These are phyloP conservation scores for Trichoderma endophyticum DNA, from an alignment of 2,329 filamentous ascomycete genomes.

Conservation along the genomic window DNA sequence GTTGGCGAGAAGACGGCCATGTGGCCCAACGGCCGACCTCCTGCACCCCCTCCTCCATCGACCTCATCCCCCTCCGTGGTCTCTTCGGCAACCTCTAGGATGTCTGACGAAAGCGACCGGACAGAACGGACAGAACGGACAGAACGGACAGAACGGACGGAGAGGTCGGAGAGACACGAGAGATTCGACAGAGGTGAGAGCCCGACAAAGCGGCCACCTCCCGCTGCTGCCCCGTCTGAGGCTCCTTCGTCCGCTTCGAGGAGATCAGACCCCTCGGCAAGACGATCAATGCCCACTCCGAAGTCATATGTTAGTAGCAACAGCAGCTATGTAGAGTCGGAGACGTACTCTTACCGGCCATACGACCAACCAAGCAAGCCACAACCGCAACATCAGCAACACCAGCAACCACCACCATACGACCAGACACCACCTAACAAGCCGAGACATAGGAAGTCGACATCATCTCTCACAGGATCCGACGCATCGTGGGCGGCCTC, in stretches of 20 bases:
- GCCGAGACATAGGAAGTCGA: slow-evolving; percentile 34
- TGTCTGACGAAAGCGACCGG: slow-evolving; percentile 1
- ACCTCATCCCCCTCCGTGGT: slow-evolving; percentile 5
- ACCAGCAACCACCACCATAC: slow-evolving; percentile 30
- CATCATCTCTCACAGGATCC: slow-evolving; percentile 66
- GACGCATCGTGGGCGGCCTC: slow-evolving; percentile 86
- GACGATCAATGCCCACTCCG: slow-evolving; percentile 44
- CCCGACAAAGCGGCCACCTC: slow-evolving; percentile 16
- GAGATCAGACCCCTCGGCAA: slow-evolving; percentile 17
- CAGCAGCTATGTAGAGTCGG: slow-evolving; percentile 54
- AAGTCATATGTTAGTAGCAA: slow-evolving; percentile 47
- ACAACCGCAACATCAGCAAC: neutral
- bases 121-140: neutral
- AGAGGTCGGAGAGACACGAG: neutral
- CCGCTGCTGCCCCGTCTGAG: slow-evolving; percentile 5
- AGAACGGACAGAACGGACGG: neutral
- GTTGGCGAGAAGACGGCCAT: slow-evolving; percentile 68
- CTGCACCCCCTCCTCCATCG: slow-evolving; percentile 30
- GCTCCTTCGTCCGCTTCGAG: slow-evolving; percentile 18
- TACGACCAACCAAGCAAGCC: slow-evolving; percentile 53
- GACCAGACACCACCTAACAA: slow-evolving; percentile 49
- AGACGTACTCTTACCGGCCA: slow-evolving; percentile 70
- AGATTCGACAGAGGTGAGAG: slow-evolving; percentile 6
- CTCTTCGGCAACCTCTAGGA: slow-evolving; percentile 8
- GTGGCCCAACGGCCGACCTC: slow-evolving; percentile 62